Base-by-base conservation (phyloP, 2,329 filamentous ascomycete species). In the Cladosporium sp. region DNA sequence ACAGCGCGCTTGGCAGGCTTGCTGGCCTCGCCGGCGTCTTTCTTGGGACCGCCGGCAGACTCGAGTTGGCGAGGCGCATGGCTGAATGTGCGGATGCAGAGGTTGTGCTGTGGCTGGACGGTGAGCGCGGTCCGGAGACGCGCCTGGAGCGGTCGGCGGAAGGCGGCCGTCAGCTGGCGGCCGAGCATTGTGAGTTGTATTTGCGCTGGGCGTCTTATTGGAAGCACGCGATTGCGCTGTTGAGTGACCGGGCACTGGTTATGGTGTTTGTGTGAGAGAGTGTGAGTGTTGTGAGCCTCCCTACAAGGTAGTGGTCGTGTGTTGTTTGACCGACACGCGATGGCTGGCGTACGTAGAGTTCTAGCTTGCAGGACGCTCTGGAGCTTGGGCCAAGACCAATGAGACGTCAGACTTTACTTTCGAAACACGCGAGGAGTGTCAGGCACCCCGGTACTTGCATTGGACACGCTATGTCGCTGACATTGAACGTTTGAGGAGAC, bases 11-110 rank as follows among this genome's bases (percentile, higher is more conserved):
- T 65, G 22, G 65, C 60, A 0, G 61, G 58, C 11, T 55, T 52
- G 13, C 61, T 63, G 1, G 63, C 61, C 50, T 66, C 63, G 50
- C 63, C 63, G 18, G 64, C 63, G n/a, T 60, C 60, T 32, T 53
- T 59, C 50, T 61, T 60, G n/a, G 63, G 63, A 34, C 63, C 55
- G 13, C 63, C 62, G 15, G 63, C 62, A 13, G 9, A 2, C 43
- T 61, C 61, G 15, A 53, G 50, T 13, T 61, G 58, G 37, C 51
- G 42, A 19, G 55, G 36, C 27, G 56, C 54, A 13, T 52, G 34
- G 40, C 54, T 34, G 18, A 57, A 43, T 27, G 47, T 29, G 32
- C 47, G 52, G 27, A 47, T 36, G 37, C 40, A 40, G 34, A 47
- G 41, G 9, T 47, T 43, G 45, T 48, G 40, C 29, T 47, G 54